Conservation (phyloP, 2,329 filamentous ascomycete genomes). For the Cryphonectria nitschkei region DNA sequence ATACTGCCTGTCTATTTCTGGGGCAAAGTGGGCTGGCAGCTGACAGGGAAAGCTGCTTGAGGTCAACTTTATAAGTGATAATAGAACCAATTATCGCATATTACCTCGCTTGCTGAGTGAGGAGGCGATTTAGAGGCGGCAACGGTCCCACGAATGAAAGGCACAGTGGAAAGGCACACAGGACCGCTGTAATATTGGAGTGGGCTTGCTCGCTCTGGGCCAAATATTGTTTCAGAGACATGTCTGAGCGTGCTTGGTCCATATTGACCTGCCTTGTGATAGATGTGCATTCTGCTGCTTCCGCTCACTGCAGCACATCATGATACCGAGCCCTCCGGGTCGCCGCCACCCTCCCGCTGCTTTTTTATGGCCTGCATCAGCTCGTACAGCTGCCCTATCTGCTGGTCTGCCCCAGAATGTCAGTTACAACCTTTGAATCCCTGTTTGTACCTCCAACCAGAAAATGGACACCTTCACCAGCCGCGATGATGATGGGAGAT, state of each 20-base stretch:
- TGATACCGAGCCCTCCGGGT: conserved; percentile 14
- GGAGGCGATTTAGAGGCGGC: not conserved
- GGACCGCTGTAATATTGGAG: not conserved
- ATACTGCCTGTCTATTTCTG: not conserved
- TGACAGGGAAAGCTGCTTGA: not conserved
- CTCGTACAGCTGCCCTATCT: conserved; percentile 91
- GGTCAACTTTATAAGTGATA: not conserved
- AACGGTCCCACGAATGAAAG: not conserved
- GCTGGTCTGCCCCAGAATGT: conserved; percentile 70
- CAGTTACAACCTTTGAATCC: conserved; percentile 21
- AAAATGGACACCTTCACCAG: not conserved
- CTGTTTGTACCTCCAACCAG: not conserved
- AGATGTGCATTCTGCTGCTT: not conserved
- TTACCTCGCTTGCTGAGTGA: not conserved
- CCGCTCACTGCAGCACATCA: not conserved
- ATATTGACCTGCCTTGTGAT: not conserved
- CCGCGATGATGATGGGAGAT: not conserved
- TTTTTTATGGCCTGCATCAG: conserved; percentile 79
- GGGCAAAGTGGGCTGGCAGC: not conserved
- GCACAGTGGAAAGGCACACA: not conserved
- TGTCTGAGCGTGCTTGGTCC: not conserved
- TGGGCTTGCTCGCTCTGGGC: not conserved
- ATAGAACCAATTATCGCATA: not conserved
- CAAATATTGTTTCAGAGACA: not conserved
- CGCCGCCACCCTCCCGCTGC: conserved; percentile 30